Percentiles rank a stretch among this genome's conserved stretches.
Conservation (phyloP, 2,329 filamentous ascomycete genomes). For the Penicillium psychrosexuale region DNA sequence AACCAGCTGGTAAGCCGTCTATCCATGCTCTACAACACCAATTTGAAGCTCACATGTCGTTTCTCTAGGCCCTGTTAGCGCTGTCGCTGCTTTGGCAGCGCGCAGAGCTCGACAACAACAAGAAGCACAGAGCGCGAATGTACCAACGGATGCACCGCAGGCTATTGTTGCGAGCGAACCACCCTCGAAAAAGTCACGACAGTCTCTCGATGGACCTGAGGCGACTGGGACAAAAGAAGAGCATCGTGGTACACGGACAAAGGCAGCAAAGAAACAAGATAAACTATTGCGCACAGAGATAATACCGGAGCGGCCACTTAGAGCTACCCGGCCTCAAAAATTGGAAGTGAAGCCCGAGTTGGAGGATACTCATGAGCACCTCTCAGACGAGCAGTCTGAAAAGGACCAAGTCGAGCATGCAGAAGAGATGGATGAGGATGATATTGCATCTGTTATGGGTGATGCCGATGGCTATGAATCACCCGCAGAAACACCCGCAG, state of each 20-base stretch:
- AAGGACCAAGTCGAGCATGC: constrained; percentile 20
- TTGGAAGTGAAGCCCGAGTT: not conserved
- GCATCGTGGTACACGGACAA: constrained; percentile 15
- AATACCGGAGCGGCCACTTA: constrained; percentile 9
- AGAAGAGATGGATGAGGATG: constrained; percentile 23
- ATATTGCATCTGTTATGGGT: constrained; percentile 22
- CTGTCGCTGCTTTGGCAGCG: constrained; percentile 43
- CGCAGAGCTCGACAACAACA: constrained; percentile 42
- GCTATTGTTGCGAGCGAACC: constrained; percentile 27
- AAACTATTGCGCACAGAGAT: constrained; percentile 12
- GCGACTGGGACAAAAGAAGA: constrained; percentile 13
- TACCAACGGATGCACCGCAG: constrained; percentile 19
- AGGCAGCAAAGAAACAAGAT: constrained; percentile 22
- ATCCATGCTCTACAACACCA: constrained; percentile 1
- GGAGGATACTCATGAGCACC: not conserved
- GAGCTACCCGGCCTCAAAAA: constrained; percentile 3
- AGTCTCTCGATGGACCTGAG: constrained; percentile 25
- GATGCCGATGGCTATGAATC: constrained; percentile 35
- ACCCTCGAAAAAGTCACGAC: constrained; percentile 35
- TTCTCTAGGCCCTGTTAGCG: constrained; percentile 38
- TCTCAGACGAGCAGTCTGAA: constrained; percentile 10
- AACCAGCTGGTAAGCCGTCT: constrained; percentile 28
- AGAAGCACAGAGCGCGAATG: constrained; percentile 23
- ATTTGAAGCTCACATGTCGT: constrained; percentile 8
- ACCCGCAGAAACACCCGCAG: constrained; percentile 28